Base-by-base conservation (phyloP, 2,329 filamentous ascomycete genomes). In the Pseudomassariella vexata region DNA sequence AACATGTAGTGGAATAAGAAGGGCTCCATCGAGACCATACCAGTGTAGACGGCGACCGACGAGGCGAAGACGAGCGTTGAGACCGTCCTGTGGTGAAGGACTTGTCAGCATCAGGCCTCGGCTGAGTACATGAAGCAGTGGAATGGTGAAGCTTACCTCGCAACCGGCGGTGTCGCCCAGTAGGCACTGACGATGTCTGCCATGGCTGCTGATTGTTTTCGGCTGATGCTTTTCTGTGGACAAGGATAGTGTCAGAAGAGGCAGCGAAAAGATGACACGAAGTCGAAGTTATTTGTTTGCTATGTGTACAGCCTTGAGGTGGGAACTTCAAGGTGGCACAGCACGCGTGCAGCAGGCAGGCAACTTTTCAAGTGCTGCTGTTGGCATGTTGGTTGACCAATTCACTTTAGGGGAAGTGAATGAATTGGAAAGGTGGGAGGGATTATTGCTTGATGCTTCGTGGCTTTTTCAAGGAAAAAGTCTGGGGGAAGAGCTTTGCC, bases 1-100 rank as follows among this genome's bases (percentile, higher is more conserved):
- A 55, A 52, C 15, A 64, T 56, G 17, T 60, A 57, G 37, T 69
- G 55, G 55, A 79, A 85, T 37, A 76, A 49, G 40, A 83, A 61
- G 50, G 67, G 65, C 30, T 54, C 51, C 9, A 57, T 53, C 33
- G 59, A 63, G 33, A 85, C 39, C 24, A 85, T 48, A 24, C 70
- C 63, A 21, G 74, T 65, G 55, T 82, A 70, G 34, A 76, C 70
- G 22, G 73, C 59, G 25, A 78, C 60, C 19, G 83, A 87, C 38
- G 78, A 66, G 23, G 69, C 54, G 42, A 86, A 69, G 32, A 81
- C 71, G 30, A 72, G 66, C 34, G 76, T 75, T 48, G 81, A 76
- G 40, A 87, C 62, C 35, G 79, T 84, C 65, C 84, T 87, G 59
- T 34, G 19, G 12, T 10, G 8, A 39, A 12, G 24, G 5, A 12